Evolutionary conservation across 306 rosid genomes (phyloP).

Genomic region (Styphnolobium japonicum): DNA sequence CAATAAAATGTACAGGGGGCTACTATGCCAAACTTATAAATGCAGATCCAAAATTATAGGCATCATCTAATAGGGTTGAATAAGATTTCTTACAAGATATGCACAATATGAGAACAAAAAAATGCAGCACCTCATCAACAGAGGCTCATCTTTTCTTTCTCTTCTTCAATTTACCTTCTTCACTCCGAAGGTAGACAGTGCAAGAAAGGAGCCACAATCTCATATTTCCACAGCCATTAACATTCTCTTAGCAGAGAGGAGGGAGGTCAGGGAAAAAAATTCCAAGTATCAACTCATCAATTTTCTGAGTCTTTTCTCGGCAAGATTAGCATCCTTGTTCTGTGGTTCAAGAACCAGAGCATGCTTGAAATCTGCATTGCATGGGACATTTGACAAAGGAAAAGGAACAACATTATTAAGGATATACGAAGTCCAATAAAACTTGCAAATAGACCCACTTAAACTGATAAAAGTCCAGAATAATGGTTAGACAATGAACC

Average conservation of each 20-base stretch:
- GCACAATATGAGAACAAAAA: constrained; percentile 14
- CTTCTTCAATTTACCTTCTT: background rate
- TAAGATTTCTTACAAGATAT: constrained; percentile 23
- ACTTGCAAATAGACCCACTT: background rate
- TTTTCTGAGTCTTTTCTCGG: constrained; percentile 59
- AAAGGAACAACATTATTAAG: background rate
- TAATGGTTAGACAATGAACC: background rate
- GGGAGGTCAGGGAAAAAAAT: background rate
- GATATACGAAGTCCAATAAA: background rate
- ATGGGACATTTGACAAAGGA: background rate
- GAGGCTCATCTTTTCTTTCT: background rate
- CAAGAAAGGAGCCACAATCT: background rate
- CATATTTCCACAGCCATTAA: background rate
- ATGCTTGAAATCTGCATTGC: constrained; percentile 62
- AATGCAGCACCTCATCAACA: background rate
- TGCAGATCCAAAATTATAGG: background rate
- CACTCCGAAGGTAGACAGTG: background rate
- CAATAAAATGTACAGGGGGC: too few species aligned
- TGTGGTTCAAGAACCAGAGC: constrained; percentile 73
- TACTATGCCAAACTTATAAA: too few species aligned
- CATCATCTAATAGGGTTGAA: background rate
- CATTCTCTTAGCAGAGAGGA: background rate
- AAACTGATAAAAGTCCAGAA: background rate
- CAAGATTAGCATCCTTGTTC: constrained; percentile 55
- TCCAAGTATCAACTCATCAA: constrained; percentile 37